Base-by-base conservation (phyloP, 2,329 filamentous ascomycete genomes). In the Arachnomyces sp. region DNA sequence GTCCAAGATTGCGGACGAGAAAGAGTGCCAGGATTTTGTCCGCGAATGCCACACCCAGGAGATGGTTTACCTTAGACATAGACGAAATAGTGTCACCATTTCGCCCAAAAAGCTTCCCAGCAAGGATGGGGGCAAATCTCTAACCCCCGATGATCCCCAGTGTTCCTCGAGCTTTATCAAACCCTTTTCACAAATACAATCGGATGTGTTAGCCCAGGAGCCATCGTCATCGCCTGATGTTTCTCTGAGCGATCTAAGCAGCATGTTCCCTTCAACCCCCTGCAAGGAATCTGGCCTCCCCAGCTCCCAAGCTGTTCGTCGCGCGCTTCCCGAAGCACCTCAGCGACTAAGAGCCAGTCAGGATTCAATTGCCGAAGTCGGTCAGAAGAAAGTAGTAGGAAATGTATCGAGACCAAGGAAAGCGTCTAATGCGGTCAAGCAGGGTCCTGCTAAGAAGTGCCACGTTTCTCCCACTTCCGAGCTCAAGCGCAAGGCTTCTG, bases 151-250 rank as follows among this genome's bases (percentile, higher is more conserved):
- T 5, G 5, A 25, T 25, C 20, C 5, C 20, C 20, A 5, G 30
- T 28, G 28, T 14, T 31, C 20, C 3, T 42, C 29, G 2, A 14
- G 11, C 11, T 18, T 30, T 4, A 64, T 64, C 20, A 49, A 59
- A 7, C 56, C 61, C 2, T 64, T 64, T 35, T 55, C 59, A 3
- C 49, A 47, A 31, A 39, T 64, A 7, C 45, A 54, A 28, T 48
- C 43, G 20, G 45, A 51, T 13, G 14, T 56, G 12, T 49, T 50
- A 2, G 43, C 46, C 4, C 31, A 34, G 4, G 42, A 43, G 31
- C 44, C 34, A 9, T 36, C 38, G 6, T 48, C 47, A 4, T 42
- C 48, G 20, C 9, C 20, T 5, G 2, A 51, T 47, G 8, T 48
- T 49, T 13, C 52, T 14, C 36, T 50, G 1, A 49, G 43, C 28